phyloP scores from a whole-genome alignment of 495 filamentous ascomycete species.

The Neurospora sp. region DNA sequence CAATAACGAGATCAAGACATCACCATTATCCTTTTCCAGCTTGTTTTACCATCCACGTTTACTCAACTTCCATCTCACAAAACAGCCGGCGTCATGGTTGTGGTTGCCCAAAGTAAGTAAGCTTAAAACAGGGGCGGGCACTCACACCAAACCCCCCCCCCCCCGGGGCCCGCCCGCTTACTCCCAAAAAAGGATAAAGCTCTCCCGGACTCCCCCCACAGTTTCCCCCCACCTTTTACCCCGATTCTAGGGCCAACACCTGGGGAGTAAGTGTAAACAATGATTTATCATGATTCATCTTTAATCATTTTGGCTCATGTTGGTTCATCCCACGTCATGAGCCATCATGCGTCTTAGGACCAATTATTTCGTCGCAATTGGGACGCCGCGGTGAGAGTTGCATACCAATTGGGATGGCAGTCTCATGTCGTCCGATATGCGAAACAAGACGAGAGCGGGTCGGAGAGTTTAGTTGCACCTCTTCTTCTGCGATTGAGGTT shows the following conservation, averaged over 20 bases:
- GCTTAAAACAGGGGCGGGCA: not conserved
- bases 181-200: not conserved
- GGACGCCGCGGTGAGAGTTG: not conserved
- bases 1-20: not conserved
- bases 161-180: no score
- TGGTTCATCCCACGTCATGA: not conserved
- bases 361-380: not conserved
- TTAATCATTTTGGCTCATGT: not conserved
- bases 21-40: not conserved
- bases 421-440: not conserved
- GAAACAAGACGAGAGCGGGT: no score
- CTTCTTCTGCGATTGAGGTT: no score
- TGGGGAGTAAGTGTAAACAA: not conserved
- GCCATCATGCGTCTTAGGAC: no score
- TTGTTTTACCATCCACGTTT: not conserved
- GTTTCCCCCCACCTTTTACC: not conserved
- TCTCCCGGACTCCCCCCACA: not conserved
- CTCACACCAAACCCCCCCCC: no score
- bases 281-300: slow-evolving; percentile 21
- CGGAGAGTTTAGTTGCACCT: no score
- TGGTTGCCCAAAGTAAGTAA: no score
- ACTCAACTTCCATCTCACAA: not conserved
- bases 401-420: not conserved
- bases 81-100: not conserved
- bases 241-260: not conserved